These are phyloP conservation scores for Exobasidium cylindrosporum DNA, from an alignment of 1,284 basidiomycete species.

Conservation along the genomic window DNA sequence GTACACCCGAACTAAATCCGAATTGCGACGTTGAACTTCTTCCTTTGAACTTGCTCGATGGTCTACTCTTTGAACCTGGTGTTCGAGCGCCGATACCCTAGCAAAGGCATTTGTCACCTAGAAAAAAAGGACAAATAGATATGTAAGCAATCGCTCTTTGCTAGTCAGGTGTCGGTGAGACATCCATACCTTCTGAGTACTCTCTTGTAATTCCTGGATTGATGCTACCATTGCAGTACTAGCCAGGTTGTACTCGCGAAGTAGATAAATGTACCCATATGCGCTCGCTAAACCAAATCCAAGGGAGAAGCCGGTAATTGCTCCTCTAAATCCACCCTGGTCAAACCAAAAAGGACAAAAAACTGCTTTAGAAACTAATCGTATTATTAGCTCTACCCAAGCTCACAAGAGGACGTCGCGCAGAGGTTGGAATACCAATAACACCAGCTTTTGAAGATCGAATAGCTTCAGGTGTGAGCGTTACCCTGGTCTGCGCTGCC, in stretches of 20 bases:
- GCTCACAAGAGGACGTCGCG: conserved; percentile 7
- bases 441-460: background rate
- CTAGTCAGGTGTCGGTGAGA: background rate
- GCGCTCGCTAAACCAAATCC: conserved; percentile 76
- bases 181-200: conserved; percentile 82
- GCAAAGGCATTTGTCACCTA: background rate
- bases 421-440: conserved; percentile 3
- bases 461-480: background rate
- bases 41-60: conserved; percentile 2
- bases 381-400: background rate
- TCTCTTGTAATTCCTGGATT: conserved; percentile 78
- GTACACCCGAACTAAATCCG: conserved; percentile 8
- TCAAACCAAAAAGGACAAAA: background rate
- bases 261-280: conserved; percentile 77
- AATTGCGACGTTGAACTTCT: conserved; percentile 3
- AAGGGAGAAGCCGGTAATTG: conserved; percentile 76
- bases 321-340: conserved; percentile 27
- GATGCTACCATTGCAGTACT: conserved; percentile 77
- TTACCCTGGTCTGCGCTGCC: background rate
- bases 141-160: background rate
- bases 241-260: conserved; percentile 85
- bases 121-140: background rate
- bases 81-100: conserved; percentile 6
- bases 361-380: conserved; percentile 2
- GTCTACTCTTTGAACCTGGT: background rate